Evolutionary conservation across 129 eudicot species (phyloP), one percentile per base, ranked within the genome.

Genomic region (Centaurea solstitialis): DNA sequence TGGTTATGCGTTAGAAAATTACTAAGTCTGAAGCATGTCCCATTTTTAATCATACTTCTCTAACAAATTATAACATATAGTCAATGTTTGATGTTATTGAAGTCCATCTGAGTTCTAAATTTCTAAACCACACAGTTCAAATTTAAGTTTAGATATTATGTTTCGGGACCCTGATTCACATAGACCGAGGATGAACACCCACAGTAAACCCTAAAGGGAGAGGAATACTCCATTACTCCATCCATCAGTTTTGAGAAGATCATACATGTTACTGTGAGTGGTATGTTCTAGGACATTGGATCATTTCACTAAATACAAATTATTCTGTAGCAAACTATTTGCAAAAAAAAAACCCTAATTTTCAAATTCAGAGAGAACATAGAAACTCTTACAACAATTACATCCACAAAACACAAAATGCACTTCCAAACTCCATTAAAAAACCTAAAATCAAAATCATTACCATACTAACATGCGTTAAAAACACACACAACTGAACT

Each of bases 361-460:
- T 53, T 6, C 30, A 11, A 4, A 12, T 78, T 67, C 73, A 77
- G 38, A 7, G 0, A 9, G 10, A 79, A 30, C 47, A 66, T 33
- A 33, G 24, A 8, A 22, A 21, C 57, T 4, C 8, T 20, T 22
- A 21, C n/a, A 69, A 20, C 61, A 47, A 76, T 37, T 21, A 68
- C 26, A 86, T 53, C 62, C 66, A 11, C 11, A 40, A 82, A 83
- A 30, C 73, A 82, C 40, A 75, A 23, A 47, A 38, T 64, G 76
- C 40, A 13, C 68, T 28, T 80, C 71, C 22, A 70, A 82, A 76
- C 39, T 72, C 76, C 50, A 47, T 50, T 11, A 20, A 26, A 75
- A 45, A 45, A 41, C 17, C 30, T 1, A 79, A n/a, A 77, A 76
- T n/a, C n/a, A 78, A 78, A n/a, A 26, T 53, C 67, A 87, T 40